Conservation (phyloP, 169 alveolate genomes). For the Cryptosporidium felis region DNA sequence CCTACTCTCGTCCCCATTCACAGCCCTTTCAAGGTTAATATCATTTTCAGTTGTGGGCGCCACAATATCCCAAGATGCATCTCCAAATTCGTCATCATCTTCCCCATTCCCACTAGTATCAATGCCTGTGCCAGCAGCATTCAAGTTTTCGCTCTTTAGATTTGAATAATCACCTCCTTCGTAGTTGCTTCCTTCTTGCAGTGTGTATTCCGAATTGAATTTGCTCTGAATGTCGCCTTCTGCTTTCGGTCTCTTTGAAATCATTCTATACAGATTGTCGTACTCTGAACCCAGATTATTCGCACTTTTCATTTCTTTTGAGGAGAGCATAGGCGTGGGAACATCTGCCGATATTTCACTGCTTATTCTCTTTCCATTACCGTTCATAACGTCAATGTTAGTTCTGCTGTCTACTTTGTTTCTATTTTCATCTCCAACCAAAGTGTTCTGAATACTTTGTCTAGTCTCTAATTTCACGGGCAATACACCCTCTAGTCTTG, state of each 20-base stretch:
- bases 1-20: background rate
- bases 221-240: no score
- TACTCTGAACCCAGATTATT: constrained; percentile 12
- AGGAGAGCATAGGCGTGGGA: constrained; percentile 42
- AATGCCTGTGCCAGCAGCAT: background rate
- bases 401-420: no score
- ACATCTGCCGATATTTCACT: background rate
- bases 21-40: background rate
- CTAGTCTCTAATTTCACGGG: constrained; percentile 10
- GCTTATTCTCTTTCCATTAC: background rate
- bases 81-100: constrained; percentile 56
- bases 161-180: background rate
- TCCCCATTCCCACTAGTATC: background rate
- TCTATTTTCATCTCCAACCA: no score
- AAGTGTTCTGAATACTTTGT: no score
- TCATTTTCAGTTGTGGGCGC: constrained; percentile 3
- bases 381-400: no score
- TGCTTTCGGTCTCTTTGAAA: background rate
- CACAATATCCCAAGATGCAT: constrained; percentile 45
- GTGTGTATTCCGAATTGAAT: background rate
- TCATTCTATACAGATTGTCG: background rate
- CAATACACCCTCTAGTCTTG: constrained; percentile 33
- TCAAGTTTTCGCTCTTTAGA: background rate
- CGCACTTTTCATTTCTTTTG: constrained; percentile 42
- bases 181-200: background rate